A percentile compares a stretch with the other conserved stretches of the same genome.
phyloP scores from a whole-genome alignment of 352 stramenopile species.

The Pythium plurisporium region DNA sequence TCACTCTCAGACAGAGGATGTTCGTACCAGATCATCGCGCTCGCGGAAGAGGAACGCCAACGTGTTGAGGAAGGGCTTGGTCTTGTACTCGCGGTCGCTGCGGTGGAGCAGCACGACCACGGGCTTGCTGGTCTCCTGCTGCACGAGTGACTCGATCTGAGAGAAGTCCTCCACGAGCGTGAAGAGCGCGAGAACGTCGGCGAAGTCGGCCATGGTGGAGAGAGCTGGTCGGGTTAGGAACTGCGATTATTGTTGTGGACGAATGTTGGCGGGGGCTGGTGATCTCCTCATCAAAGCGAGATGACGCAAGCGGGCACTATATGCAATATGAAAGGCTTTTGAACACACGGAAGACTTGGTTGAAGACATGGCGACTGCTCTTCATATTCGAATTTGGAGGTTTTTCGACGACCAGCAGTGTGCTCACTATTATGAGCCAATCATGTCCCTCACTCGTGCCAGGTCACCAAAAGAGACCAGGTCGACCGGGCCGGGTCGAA shows the following conservation, averaged over 20 bases:
- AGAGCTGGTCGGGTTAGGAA: neutral
- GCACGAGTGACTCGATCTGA: conserved; percentile 9
- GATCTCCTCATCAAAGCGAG: conserved; percentile 6
- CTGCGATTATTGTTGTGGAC: conserved; percentile 2
- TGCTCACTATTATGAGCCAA: too few relatives aligned
- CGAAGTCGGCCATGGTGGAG: conserved; percentile 16
- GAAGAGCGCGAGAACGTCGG: conserved; percentile 21
- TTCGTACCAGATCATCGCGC: conserved; percentile 55
- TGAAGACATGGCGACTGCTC: too few relatives aligned
- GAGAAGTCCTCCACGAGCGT: conserved; percentile 13
- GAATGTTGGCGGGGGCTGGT: neutral
- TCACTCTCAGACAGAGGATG: neutral
- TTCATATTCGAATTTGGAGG: too few relatives aligned
- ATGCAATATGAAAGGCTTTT: neutral
- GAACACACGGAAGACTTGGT: too few relatives aligned
- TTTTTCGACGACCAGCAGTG: too few relatives aligned
- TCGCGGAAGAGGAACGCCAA: conserved; percentile 59
- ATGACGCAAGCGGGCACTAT: conserved; percentile 6
- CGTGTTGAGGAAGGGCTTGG: conserved; percentile 43
- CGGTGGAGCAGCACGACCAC: conserved; percentile 34
- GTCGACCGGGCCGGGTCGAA: too few relatives aligned
- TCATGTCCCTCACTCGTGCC: too few relatives aligned
- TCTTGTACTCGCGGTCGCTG: conserved; percentile 31
- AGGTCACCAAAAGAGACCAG: too few relatives aligned
- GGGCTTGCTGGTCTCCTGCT: conserved; percentile 17